Conservation (phyloP, 257 asterid species). For the Solanum rostratum region DNA sequence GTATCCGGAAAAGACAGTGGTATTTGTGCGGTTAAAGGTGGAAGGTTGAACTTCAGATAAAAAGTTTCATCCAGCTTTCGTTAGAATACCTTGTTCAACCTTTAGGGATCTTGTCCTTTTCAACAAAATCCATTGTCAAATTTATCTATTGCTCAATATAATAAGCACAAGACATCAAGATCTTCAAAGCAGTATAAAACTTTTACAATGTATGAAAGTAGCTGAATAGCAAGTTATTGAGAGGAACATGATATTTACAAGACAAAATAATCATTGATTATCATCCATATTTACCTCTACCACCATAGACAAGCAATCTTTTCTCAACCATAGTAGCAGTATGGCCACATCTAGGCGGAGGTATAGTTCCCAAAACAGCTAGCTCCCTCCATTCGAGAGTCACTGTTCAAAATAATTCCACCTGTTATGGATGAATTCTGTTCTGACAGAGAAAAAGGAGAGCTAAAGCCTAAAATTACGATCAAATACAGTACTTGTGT, state of each 20-base stretch:
- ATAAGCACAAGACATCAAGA: not conserved
- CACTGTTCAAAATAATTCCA: constrained; percentile 33
- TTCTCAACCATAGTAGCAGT: constrained; percentile 94
- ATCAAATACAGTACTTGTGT: constrained; percentile 53
- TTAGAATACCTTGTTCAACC: not conserved
- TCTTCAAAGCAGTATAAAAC: not conserved
- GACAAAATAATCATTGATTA: not conserved
- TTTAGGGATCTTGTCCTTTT: not conserved
- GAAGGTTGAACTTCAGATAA: not conserved
- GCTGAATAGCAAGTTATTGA: not conserved
- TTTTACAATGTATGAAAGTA: not conserved
- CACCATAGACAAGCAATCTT: constrained; percentile 92
- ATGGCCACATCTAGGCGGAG: constrained; percentile 99
- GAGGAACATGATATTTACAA: not conserved
- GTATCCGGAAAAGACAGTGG: not conserved
- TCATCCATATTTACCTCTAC: constrained; percentile 57
- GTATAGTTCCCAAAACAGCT: constrained; percentile 72
- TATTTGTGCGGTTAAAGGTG: not conserved
- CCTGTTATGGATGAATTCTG: not conserved
- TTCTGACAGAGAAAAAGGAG: not conserved
- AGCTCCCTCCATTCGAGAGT: constrained; percentile 95
- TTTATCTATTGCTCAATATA: not conserved
- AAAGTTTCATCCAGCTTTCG: not conserved
- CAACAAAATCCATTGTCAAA: not conserved
- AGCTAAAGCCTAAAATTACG: not conserved